These are phyloP conservation scores for Cladorrhinum sp. DNA, from an alignment of 2,329 filamentous ascomycete genomes.

Conservation along the genomic window DNA sequence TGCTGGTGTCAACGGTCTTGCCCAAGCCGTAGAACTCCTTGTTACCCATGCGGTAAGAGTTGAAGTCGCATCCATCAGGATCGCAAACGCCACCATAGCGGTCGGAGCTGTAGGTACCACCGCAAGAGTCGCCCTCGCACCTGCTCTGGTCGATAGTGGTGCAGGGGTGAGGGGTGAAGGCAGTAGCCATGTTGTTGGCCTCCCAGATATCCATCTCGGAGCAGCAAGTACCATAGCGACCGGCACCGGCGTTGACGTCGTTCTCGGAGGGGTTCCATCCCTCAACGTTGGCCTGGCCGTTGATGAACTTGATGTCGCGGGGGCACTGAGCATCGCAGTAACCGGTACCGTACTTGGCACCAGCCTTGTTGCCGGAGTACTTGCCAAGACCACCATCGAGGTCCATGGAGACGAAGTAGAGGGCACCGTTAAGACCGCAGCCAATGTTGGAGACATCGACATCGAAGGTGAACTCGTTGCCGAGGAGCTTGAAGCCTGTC, in stretches of 20 bases:
- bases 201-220: constrained; percentile 61
- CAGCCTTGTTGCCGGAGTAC: constrained; percentile 43
- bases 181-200: constrained; percentile 63
- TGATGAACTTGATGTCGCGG: constrained; percentile 56
- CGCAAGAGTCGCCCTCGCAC: constrained; percentile 51
- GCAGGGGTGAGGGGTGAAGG: constrained; percentile 66
- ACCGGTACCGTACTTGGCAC: constrained; percentile 55
- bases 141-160: constrained; percentile 45
- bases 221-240: constrained; percentile 55
- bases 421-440: constrained; percentile 64
- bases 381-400: constrained; percentile 47
- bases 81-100: constrained; percentile 64
- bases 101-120: constrained; percentile 49
- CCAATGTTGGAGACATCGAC: constrained; percentile 61
- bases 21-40: constrained; percentile 59
- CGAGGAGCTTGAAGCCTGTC: constrained; percentile 60
- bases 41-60: constrained; percentile 64
- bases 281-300: constrained; percentile 53
- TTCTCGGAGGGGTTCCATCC: constrained; percentile 49
- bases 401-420: constrained; percentile 59
- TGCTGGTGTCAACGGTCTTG: constrained; percentile 56
- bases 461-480: constrained; percentile 66
- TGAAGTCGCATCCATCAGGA: constrained; percentile 69
- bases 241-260: constrained; percentile 54
- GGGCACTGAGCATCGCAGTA: constrained; percentile 54